Conservation (phyloP, 257 asterid genomes). For the Penstemon eatonii region DNA sequence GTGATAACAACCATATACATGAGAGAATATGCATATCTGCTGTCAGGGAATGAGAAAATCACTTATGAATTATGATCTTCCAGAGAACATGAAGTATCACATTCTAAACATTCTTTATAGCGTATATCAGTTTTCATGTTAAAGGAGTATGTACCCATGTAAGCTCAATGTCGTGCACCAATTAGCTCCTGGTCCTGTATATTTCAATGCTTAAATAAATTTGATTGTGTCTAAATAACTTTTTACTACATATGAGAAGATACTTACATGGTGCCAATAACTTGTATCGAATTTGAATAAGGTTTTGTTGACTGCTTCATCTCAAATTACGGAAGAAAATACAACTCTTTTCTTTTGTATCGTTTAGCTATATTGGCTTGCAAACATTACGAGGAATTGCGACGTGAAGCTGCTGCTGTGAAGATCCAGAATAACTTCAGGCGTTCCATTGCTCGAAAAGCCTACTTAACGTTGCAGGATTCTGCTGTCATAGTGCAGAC, state of each 20-base stretch:
- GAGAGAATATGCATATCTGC: background rate
- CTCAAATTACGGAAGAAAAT: background rate
- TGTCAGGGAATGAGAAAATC: conserved; percentile 3
- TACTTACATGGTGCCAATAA: background rate
- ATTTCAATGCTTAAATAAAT: background rate
- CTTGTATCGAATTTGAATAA: background rate
- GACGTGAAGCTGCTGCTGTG: conserved; percentile 82
- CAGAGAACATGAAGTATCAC: background rate
- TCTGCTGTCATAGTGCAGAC: conserved; percentile 76
- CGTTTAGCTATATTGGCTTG: conserved; percentile 75
- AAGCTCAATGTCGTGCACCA: background rate
- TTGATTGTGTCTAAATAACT: background rate
- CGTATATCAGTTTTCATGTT: background rate
- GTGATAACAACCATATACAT: background rate
- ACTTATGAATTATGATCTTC: background rate
- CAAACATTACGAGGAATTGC: conserved; percentile 85
- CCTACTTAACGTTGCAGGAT: conserved; percentile 58
- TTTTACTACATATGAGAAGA: background rate
- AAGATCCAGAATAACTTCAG: conserved; percentile 95
- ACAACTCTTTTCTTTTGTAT: conserved; percentile 18
- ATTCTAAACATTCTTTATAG: background rate
- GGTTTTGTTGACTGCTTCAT: conserved; percentile 12
- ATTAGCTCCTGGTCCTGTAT: background rate
- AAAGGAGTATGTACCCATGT: background rate
- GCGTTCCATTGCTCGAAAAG: conserved; percentile 56